Conservation (phyloP, 108 stramenopile species). For the Stephanodiscus triporus region DNA sequence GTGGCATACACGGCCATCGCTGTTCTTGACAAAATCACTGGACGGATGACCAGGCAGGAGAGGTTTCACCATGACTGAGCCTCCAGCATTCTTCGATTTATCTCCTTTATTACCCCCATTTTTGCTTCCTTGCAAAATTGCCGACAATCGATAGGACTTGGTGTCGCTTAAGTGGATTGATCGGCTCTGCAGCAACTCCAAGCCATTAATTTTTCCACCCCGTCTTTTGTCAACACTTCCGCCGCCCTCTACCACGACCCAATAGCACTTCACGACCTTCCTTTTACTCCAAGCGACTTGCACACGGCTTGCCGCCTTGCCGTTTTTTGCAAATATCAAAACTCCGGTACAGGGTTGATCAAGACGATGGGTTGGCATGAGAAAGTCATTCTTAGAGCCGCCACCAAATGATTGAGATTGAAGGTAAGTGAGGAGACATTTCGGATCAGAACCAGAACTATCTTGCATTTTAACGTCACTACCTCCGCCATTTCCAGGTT, state of each 20-base stretch:
- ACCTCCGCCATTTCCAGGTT: constrained; percentile 58
- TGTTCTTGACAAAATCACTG: neutral
- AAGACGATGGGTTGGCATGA: constrained; percentile 77
- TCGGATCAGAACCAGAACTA: constrained; percentile 32
- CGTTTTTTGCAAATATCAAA: constrained; percentile 77
- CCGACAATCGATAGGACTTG: constrained; percentile 40
- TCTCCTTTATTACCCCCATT: constrained; percentile 5
- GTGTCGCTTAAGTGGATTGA: constrained; percentile 13
- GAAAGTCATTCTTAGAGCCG: constrained; percentile 68
- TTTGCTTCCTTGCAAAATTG: constrained; percentile 19
- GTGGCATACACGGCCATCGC: constrained; percentile 44
- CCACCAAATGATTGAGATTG: constrained; percentile 65
- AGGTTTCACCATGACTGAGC: constrained; percentile 44
- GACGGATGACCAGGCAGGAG: constrained; percentile 11
- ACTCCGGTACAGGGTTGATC: constrained; percentile 89
- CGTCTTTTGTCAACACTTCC: constrained; percentile 15
- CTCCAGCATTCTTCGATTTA: constrained; percentile 16
- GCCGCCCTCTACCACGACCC: constrained; percentile 57
- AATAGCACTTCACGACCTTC: constrained; percentile 61
- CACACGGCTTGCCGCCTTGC: constrained; percentile 77
- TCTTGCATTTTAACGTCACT: constrained; percentile 7
- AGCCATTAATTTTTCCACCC: constrained; percentile 18
- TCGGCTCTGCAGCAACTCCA: constrained; percentile 39
- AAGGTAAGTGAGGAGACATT: constrained; percentile 71
- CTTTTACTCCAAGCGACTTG: constrained; percentile 69